These are phyloP conservation scores for Termitomyces sp. DNA, from an alignment of 768 basidiomycete species.

Conservation along the genomic window DNA sequence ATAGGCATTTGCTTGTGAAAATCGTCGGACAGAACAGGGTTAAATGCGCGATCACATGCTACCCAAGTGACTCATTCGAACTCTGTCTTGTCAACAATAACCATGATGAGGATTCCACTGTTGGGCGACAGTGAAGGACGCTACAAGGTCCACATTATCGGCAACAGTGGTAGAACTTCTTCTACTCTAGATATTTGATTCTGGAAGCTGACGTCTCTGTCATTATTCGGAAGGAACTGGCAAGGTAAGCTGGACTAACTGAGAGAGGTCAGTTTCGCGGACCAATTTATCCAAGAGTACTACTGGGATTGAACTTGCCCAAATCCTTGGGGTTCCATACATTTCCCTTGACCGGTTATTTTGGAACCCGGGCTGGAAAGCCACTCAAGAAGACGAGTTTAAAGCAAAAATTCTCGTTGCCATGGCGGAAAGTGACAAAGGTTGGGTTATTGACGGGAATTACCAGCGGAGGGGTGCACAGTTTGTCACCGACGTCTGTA, in stretches of 20 bases:
- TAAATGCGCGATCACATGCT: conserved; percentile 1
- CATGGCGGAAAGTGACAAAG: conserved; percentile 25
- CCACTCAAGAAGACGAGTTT: conserved; percentile 25
- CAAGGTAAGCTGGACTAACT: conserved; percentile 18
- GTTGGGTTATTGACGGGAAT: conserved; percentile 55
- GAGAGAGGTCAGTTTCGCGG: background rate
- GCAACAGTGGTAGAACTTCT: conserved; percentile 31
- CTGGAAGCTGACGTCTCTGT: background rate
- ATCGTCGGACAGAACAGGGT: background rate
- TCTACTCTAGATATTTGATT: background rate
- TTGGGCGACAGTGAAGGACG: conserved; percentile 40
- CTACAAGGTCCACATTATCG: conserved; percentile 43
- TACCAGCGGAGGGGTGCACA: conserved; percentile 26
- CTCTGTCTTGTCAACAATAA: background rate
- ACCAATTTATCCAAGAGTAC: conserved; percentile 34
- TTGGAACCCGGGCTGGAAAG: conserved; percentile 48
- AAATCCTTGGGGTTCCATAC: conserved; percentile 37
- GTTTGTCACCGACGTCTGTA: conserved; percentile 32
- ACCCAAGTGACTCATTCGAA: background rate
- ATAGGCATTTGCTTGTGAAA: background rate
- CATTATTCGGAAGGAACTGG: conserved; percentile 21
- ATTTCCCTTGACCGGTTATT: conserved; percentile 42
- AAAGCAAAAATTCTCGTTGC: conserved; percentile 21
- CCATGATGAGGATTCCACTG: conserved; percentile 18
- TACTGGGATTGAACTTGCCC: conserved; percentile 37